Percentiles rank a stretch among this genome's conserved stretches.
Conservation (phyloP, 805 yeast species). For the Nematodospora valgi region DNA sequence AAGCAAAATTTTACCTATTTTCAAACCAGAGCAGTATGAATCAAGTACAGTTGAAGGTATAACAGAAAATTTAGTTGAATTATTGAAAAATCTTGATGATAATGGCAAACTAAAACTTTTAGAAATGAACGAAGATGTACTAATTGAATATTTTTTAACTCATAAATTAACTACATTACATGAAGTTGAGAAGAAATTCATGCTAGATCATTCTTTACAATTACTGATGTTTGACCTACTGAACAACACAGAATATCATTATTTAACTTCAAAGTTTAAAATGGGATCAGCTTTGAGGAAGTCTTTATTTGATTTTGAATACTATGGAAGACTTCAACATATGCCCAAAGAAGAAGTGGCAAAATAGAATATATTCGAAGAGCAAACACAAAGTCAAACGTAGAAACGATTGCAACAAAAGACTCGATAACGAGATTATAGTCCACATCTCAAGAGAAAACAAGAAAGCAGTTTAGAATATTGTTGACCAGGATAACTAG, state of each 20-base stretch:
- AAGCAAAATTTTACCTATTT: constrained; percentile 11
- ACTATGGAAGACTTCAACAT: constrained; percentile 18
- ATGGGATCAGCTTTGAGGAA: constrained; percentile 24
- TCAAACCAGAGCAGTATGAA: constrained; percentile 12
- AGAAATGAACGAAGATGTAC: constrained; percentile 17
- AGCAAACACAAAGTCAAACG: background rate
- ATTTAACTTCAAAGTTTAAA: constrained; percentile 21
- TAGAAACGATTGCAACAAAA: no score
- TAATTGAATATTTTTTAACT: constrained; percentile 26
- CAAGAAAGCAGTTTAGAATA: no score
- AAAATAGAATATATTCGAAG: background rate
- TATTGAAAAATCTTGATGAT: constrained; percentile 14
- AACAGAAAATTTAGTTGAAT: constrained; percentile 12
- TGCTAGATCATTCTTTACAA: constrained; percentile 20
- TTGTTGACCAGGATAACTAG: no score
- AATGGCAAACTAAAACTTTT: constrained; percentile 22
- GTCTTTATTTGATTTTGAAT: constrained; percentile 23
- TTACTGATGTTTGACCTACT: constrained; percentile 14
- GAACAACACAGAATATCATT: constrained; percentile 20
- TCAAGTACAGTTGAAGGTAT: constrained; percentile 11
- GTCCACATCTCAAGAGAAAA: no score
- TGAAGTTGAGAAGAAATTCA: constrained; percentile 19
- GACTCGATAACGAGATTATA: no score
- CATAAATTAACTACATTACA: constrained; percentile 22
- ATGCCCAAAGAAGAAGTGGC: constrained; percentile 2